Percentiles rank a stretch among this genome's conserved stretches.
These are phyloP conservation scores for Podaxis sp. DNA, from an alignment of 768 basidiomycete genomes.

Conservation along the genomic window DNA sequence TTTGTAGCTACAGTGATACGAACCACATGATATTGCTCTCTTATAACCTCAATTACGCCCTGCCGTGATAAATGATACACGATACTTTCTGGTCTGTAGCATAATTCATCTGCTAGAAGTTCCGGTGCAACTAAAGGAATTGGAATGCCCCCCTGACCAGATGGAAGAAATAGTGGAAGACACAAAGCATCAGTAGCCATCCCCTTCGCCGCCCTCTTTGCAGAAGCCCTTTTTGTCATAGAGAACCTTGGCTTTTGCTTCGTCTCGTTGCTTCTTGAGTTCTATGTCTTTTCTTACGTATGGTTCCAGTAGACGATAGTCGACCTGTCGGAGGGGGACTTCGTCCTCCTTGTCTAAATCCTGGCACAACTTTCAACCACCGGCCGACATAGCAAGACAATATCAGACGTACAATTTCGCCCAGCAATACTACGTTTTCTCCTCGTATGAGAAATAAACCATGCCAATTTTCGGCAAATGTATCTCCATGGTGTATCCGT, in stretches of 20 bases:
- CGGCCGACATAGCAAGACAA: neutral
- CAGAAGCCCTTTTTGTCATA: slow-evolving; percentile 86
- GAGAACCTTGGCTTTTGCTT: slow-evolving; percentile 76
- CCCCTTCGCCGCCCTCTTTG: slow-evolving; percentile 94
- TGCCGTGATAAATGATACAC: neutral
- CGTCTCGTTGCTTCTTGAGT: slow-evolving; percentile 75
- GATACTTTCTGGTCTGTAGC: neutral
- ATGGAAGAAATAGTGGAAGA: neutral
- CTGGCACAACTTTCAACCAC: slow-evolving; percentile 34
- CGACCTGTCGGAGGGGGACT: slow-evolving; percentile 70
- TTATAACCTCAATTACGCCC: neutral
- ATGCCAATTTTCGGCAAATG: slow-evolving; percentile 83
- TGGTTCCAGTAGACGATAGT: slow-evolving; percentile 63
- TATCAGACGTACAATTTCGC: slow-evolving; percentile 79
- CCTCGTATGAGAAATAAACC: slow-evolving; percentile 95
- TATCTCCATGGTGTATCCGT: slow-evolving; percentile 85
- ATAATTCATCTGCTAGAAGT: neutral
- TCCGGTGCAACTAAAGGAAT: neutral
- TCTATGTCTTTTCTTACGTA: slow-evolving; percentile 74
- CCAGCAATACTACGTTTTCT: slow-evolving; percentile 95
- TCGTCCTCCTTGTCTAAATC: slow-evolving; percentile 93
- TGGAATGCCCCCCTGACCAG: neutral
- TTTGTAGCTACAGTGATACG: slow-evolving; percentile 11
- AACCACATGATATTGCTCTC: slow-evolving; percentile 1
- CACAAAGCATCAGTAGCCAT: slow-evolving; percentile 65